A percentile compares a stretch with the other conserved stretches of the same genome.
phyloP scores from a whole-genome alignment of 139 green algal genomes.

The Chlorokybus atmophyticus region DNA sequence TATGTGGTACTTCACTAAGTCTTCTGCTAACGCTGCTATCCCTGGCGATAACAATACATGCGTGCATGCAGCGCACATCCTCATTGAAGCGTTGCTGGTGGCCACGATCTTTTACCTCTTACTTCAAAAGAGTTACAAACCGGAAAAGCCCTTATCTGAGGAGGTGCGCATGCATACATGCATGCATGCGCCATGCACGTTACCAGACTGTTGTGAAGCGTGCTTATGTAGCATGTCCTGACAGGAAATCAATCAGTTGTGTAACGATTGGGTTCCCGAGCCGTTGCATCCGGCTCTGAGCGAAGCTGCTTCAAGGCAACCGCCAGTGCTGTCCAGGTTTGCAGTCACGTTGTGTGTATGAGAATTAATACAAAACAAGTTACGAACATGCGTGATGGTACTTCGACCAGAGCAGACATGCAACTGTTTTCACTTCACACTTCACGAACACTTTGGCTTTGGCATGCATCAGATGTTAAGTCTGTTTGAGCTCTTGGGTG shows the following conservation, averaged over 20 bases:
- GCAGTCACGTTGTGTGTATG: background rate
- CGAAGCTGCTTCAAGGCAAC: background rate
- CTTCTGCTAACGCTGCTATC: no score
- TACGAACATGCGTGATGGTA: background rate
- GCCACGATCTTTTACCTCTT: slow-evolving; percentile 24
- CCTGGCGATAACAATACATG: no score
- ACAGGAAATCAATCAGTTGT: slow-evolving; percentile 27
- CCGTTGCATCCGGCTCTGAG: slow-evolving; percentile 10
- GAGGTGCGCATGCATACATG: slow-evolving; percentile 7
- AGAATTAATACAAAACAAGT: background rate
- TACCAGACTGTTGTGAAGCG: background rate
- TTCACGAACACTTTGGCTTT: background rate
- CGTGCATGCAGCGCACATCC: background rate
- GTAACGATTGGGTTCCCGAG: slow-evolving; percentile 24
- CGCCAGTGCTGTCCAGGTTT: background rate
- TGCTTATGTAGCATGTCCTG: background rate
- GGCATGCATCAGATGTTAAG: background rate
- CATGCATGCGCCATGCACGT: background rate
- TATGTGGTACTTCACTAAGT: no score
- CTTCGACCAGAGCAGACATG: background rate
- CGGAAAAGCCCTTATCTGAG: slow-evolving; percentile 12
- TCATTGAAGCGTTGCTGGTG: slow-evolving; percentile 21
- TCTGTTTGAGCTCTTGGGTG: background rate
- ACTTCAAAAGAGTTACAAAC: slow-evolving; percentile 28
- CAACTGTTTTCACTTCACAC: background rate